Conservation (phyloP, 306 rosid genomes). For the Potentilla sterilis region DNA sequence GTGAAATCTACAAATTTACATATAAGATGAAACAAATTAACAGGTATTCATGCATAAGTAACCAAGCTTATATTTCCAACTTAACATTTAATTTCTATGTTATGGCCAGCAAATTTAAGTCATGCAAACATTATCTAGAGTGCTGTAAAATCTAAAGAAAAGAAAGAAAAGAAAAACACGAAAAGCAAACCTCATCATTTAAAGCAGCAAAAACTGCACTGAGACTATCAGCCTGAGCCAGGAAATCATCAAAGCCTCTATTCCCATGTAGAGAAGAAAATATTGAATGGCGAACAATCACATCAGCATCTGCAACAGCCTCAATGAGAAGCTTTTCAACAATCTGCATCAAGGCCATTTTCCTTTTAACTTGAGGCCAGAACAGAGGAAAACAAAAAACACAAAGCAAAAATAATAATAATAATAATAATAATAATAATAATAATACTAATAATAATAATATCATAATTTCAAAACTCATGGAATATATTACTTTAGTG, state of each 20-base stretch:
- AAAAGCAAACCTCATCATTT: constrained; percentile 74
- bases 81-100: background rate
- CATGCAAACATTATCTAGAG: background rate
- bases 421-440: too few relatives aligned
- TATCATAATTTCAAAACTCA: background rate
- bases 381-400: background rate
- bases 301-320: constrained; percentile 98
- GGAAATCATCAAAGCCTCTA: constrained; percentile 90
- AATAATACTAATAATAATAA: too few relatives aligned
- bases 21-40: background rate
- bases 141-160: background rate
- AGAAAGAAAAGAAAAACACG: background rate
- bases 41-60: constrained; percentile 2
- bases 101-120: background rate
- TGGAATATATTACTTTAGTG: background rate
- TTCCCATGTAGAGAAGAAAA: constrained; percentile 83
- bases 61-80: constrained; percentile 8
- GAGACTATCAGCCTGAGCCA: constrained; percentile 92
- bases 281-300: constrained; percentile 87
- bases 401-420: background rate
- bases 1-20: background rate
- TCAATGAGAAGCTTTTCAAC: constrained; percentile 95
- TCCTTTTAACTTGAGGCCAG: constrained; percentile 26
- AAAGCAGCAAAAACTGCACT: constrained; percentile 93
- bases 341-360: constrained; percentile 57